Conservation (phyloP, 2,329 filamentous ascomycete species). For the Pseudogymnoascus pannorum region DNA sequence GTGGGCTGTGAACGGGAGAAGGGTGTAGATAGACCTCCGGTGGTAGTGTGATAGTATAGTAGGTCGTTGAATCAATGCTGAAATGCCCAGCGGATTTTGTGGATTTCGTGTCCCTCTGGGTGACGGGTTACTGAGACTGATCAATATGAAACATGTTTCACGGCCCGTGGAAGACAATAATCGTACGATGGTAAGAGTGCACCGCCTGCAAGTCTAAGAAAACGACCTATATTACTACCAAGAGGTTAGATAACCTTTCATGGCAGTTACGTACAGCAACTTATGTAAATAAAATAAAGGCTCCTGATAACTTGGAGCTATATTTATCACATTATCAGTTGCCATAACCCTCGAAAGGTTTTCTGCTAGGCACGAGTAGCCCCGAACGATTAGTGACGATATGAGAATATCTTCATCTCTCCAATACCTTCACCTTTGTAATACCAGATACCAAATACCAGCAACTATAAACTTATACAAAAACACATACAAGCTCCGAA, state of each 20-base stretch:
- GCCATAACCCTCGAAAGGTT: too few species aligned
- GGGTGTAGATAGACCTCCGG: conserved; percentile 20
- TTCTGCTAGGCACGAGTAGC: too few species aligned
- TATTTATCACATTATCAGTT: too few species aligned
- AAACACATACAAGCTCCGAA: background rate
- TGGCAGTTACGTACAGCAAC: too few species aligned
- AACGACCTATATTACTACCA: background rate
- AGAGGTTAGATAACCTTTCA: background rate
- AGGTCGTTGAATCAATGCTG: conserved; percentile 10
- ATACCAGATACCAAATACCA: background rate
- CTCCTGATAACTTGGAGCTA: too few species aligned
- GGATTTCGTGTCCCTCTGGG: background rate
- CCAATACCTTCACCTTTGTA: background rate
- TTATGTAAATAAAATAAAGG: too few species aligned
- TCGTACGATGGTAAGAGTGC: background rate
- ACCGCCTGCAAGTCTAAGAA: background rate
- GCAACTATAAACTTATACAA: background rate
- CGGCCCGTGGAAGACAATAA: background rate
- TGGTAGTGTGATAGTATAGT: conserved; percentile 22
- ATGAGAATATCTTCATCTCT: background rate
- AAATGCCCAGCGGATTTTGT: conserved; percentile 4
- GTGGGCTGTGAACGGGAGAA: conserved; percentile 18
- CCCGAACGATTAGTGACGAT: too few species aligned
- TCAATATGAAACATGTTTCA: background rate
- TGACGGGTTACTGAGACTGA: conserved; percentile 1